Percentiles rank a stretch among this genome's conserved stretches.
These are phyloP conservation scores for Periconia digitata DNA, from an alignment of 2,329 filamentous ascomycete species.

Conservation along the genomic window DNA sequence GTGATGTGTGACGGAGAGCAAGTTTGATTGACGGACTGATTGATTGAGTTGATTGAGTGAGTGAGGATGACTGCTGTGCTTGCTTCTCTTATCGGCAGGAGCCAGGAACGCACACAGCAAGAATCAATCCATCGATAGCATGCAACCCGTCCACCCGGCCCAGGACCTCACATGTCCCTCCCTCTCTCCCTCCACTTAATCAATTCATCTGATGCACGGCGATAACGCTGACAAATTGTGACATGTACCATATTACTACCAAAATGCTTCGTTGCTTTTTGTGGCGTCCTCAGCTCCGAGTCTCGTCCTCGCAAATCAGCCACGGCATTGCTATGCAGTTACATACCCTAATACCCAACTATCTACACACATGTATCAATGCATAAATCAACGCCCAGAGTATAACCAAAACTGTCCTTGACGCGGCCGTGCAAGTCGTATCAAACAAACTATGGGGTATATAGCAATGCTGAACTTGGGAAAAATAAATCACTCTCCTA, in stretches of 20 bases:
- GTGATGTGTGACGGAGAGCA: too few species aligned
- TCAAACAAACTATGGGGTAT: constrained; percentile 38
- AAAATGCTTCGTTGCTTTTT: too few species aligned
- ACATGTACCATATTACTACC: background rate
- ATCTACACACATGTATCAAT: too few species aligned
- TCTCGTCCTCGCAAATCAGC: too few species aligned
- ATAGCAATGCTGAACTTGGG: constrained; percentile 38
- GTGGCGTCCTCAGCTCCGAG: too few species aligned
- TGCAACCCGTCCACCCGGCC: background rate
- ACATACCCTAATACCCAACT: too few species aligned
- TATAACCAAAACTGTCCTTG: constrained; percentile 3
- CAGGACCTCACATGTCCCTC: too few species aligned
- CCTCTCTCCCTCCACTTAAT: background rate
- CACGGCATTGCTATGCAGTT: too few species aligned
- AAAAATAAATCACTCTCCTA: constrained; percentile 12
- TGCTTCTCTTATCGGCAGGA: background rate
- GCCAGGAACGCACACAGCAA: too few species aligned
- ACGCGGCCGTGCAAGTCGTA: constrained; percentile 22
- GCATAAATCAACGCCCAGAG: too few species aligned
- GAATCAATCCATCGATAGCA: background rate
- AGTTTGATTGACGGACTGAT: too few species aligned
- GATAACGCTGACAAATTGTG: background rate
- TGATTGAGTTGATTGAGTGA: too few species aligned
- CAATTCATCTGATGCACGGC: background rate
- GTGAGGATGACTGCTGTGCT: background rate